Percentiles rank a stretch among this genome's conserved stretches.
Evolutionary conservation across 331 rosid genomes (phyloP).

Genomic region (Erythrophleum ivorense): DNA sequence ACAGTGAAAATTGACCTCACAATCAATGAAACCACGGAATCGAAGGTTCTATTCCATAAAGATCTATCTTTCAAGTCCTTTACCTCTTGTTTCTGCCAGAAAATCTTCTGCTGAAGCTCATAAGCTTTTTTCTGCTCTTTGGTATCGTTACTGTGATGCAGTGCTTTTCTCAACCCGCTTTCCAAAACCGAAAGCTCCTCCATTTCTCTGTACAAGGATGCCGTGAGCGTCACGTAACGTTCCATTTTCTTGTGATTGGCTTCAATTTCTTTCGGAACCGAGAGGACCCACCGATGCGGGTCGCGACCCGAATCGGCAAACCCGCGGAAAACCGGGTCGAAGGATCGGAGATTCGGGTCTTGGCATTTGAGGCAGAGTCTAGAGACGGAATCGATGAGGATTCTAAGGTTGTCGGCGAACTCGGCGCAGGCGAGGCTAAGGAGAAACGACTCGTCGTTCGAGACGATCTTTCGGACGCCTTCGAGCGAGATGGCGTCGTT

Average conservation of each 20-base stretch:
- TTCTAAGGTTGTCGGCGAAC: constrained; percentile 60
- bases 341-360: constrained; percentile 48
- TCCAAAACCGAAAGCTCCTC: constrained; percentile 74
- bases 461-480: constrained; percentile 81
- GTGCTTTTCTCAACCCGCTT: constrained; percentile 54
- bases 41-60: constrained; percentile 80
- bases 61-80: constrained; percentile 78
- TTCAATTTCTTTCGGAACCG: constrained; percentile 70
- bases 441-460: constrained; percentile 79
- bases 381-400: constrained; percentile 55
- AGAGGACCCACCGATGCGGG: constrained; percentile 60
- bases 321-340: constrained; percentile 51
- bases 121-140: constrained; percentile 64
- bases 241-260: constrained; percentile 68
- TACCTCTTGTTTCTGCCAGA: constrained; percentile 84
- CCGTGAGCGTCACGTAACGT: constrained; percentile 72
- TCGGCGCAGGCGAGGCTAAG: constrained; percentile 83
- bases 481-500: constrained; percentile 71
- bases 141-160: constrained; percentile 25
- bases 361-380: constrained; percentile 58
- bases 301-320: constrained; percentile 76
- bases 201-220: constrained; percentile 68
- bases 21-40: constrained; percentile 61
- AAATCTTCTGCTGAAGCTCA: constrained; percentile 82
- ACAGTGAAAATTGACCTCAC: constrained; percentile 72